Percentiles rank a stretch among this genome's conserved stretches.
These are phyloP conservation scores for Solanum tarapatanum DNA, from an alignment of 257 asterid species.

Conservation along the genomic window DNA sequence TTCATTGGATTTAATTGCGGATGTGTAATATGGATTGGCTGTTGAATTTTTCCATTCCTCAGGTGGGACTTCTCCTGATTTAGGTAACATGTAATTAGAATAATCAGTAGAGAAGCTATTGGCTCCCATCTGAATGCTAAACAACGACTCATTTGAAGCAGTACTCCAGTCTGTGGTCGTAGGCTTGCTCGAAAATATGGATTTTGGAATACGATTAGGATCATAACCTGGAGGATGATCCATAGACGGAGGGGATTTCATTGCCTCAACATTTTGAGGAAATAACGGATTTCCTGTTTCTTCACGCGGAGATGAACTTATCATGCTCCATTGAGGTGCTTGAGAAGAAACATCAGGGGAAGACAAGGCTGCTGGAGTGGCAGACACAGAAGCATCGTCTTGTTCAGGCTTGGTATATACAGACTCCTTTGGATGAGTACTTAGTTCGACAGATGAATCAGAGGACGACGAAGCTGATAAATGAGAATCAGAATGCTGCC, in stretches of 20 bases:
- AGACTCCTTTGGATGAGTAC: background rate
- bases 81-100: background rate
- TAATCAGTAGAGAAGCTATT: constrained; percentile 44
- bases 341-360: background rate
- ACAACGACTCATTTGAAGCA: constrained; percentile 68
- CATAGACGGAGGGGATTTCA: constrained; percentile 22
- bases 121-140: constrained; percentile 65
- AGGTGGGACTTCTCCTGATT: background rate
- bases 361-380: background rate
- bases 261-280: constrained; percentile 1
- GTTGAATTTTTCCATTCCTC: background rate
- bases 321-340: constrained; percentile 22
- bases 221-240: constrained; percentile 32
- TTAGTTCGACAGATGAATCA: constrained; percentile 5
- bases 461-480: constrained; percentile 21
- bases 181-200: constrained; percentile 26
- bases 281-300: background rate
- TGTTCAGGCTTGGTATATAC: background rate
- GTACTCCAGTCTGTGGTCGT: constrained; percentile 58
- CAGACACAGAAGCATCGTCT: constrained; percentile 8
- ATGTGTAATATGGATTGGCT: background rate
- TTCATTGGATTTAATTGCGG: background rate
- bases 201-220: constrained; percentile 48
- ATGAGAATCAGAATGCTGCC: background rate
- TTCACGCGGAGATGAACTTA: constrained; percentile 11